These are phyloP conservation scores for Aotearoamyces nothofagi DNA, from an alignment of 2,329 filamentous ascomycete species.

Conservation along the genomic window DNA sequence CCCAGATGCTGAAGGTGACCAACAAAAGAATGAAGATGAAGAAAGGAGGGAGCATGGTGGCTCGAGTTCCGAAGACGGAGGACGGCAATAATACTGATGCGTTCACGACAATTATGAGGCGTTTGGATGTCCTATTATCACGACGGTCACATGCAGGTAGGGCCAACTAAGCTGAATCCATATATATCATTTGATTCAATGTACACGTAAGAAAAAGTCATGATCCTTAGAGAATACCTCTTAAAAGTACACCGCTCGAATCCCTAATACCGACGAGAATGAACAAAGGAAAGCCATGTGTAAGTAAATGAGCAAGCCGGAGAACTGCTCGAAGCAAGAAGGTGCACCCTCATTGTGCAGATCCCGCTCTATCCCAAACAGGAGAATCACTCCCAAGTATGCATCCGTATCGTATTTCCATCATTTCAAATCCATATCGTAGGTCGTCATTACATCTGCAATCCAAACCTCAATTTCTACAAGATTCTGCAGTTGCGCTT, in stretches of 20 bases:
- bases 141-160: constrained; percentile 98
- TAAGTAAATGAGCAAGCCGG: not conserved
- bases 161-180: constrained; percentile 2
- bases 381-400: not conserved
- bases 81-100: constrained; percentile 20
- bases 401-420: constrained; percentile 17
- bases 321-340: not conserved
- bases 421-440: constrained; percentile 17
- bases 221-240: too few relatives aligned
- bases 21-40: constrained; percentile 13
- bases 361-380: not conserved
- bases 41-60: constrained; percentile 13
- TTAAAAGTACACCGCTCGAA: too few relatives aligned
- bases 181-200: not conserved
- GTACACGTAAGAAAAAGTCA: too few relatives aligned
- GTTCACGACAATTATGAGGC: constrained; percentile 97
- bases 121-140: constrained; percentile 81
- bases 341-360: constrained; percentile 1
- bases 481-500: constrained; percentile 72
- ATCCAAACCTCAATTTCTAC: constrained; percentile 26
- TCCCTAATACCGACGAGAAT: not conserved
- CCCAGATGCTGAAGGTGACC: constrained; percentile 21
- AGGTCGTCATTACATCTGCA: constrained; percentile 1
- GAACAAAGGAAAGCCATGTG: constrained; percentile 1
- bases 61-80: constrained; percentile 1